Evolutionary conservation across 805 yeast genomes (phyloP).

Genomic region (Isabelozyma heimii): DNA sequence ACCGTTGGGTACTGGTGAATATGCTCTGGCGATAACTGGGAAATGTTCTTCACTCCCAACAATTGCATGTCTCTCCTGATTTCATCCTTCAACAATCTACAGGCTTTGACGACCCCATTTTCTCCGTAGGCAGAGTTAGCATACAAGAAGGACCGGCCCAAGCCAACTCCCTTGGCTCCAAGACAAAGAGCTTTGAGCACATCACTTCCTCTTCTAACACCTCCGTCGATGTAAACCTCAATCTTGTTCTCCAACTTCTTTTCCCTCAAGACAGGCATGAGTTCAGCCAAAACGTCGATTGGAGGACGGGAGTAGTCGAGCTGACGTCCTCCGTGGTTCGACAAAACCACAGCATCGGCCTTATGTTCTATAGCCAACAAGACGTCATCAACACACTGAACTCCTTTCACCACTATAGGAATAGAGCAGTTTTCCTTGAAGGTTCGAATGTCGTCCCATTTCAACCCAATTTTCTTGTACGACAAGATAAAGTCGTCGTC

Average conservation of each 20-base stretch:
- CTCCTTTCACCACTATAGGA: conserved; percentile 64
- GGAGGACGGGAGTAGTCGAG: conserved; percentile 80
- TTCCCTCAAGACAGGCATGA: conserved; percentile 50
- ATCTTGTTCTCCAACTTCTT: conserved; percentile 44
- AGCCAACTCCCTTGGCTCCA: conserved; percentile 70
- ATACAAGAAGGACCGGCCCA: conserved; percentile 65
- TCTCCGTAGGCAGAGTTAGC: conserved; percentile 65
- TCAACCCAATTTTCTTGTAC: conserved; percentile 13
- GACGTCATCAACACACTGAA: conserved; percentile 78
- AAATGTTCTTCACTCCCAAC: conserved; percentile 66
- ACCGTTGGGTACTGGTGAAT: conserved; percentile 18
- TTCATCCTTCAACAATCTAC: conserved; percentile 66
- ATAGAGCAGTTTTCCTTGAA: conserved; percentile 32
- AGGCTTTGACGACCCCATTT: conserved; percentile 58
- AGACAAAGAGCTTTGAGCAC: conserved; percentile 62
- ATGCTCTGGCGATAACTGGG: conserved; percentile 41
- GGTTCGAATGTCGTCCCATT: conserved; percentile 29
- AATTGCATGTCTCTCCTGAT: conserved; percentile 76
- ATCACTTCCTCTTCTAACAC: conserved; percentile 68
- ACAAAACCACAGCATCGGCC: conserved; percentile 70
- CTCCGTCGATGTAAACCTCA: conserved; percentile 66
- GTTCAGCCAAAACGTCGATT: conserved; percentile 69
- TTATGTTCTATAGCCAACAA: conserved; percentile 69
- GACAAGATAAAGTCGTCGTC: conserved; percentile 12
- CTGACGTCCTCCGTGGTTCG: conserved; percentile 91